These are phyloP conservation scores for Talaromyces sp. DNA, from an alignment of 2,329 filamentous ascomycete species.

Conservation along the genomic window DNA sequence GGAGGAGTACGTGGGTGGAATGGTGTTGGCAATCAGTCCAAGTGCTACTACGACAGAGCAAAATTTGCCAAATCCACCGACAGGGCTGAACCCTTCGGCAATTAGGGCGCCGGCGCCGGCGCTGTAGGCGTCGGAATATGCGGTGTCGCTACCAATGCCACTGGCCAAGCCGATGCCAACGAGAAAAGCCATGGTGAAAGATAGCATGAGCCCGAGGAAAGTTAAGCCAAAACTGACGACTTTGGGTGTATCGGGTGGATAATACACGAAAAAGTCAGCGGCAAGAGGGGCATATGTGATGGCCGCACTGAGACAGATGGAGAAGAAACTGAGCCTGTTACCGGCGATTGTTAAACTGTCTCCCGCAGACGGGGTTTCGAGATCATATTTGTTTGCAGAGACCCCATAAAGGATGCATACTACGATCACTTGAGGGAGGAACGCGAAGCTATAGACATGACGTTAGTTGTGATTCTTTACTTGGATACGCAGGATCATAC, in stretches of 20 bases:
- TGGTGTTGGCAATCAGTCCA: constrained; percentile 61
- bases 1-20: constrained; percentile 59
- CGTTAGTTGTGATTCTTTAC: background rate
- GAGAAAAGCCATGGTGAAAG: constrained; percentile 58
- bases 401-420: constrained; percentile 58
- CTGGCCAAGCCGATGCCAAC: constrained; percentile 59
- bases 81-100: constrained; percentile 55
- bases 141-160: constrained; percentile 48
- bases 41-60: constrained; percentile 61
- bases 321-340: constrained; percentile 61
- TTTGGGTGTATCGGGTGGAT: constrained; percentile 49
- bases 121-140: constrained; percentile 55
- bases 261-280: constrained; percentile 66
- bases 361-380: constrained; percentile 47
- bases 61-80: constrained; percentile 61
- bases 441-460: constrained; percentile 49
- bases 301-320: constrained; percentile 59
- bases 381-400: constrained; percentile 57
- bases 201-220: constrained; percentile 51
- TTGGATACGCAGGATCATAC: constrained; percentile 24
- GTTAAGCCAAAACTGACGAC: constrained; percentile 54
- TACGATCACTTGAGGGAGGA: constrained; percentile 58
- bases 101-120: constrained; percentile 60
- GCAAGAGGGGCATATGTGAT: constrained; percentile 60
- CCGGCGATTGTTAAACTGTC: constrained; percentile 50